phyloP scores from a whole-genome alignment of 2,329 filamentous ascomycete genomes.

The Hymenoscyphus albidus region DNA sequence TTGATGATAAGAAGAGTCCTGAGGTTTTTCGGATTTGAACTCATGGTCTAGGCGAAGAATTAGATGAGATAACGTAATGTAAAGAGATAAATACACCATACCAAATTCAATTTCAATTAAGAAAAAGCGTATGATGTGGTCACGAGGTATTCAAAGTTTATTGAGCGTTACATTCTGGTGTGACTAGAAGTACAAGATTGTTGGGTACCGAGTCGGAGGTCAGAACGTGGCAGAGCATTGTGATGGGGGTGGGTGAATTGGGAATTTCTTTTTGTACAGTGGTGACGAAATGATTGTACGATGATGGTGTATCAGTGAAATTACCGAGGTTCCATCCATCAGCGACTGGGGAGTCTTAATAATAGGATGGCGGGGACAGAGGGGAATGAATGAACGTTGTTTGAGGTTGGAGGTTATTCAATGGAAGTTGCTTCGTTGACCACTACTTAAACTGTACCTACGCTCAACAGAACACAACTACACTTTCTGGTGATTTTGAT shows the following conservation, averaged over 20 bases:
- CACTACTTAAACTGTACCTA: not conserved
- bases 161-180: not conserved
- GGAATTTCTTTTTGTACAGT: not conserved
- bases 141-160: not conserved
- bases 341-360: too few species aligned
- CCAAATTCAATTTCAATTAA: not conserved
- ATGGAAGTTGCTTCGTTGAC: too few species aligned
- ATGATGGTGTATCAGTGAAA: not conserved
- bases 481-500: not conserved
- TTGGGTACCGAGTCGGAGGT: not conserved
- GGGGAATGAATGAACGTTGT: too few species aligned
- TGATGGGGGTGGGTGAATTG: not conserved
- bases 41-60: too few species aligned
- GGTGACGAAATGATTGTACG: not conserved
- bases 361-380: too few species aligned
- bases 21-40: not conserved
- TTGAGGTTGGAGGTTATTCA: too few species aligned
- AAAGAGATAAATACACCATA: constrained; percentile 2
- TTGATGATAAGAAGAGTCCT: constrained; percentile 23
- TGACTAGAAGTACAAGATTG: not conserved
- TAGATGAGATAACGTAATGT: constrained; percentile 10
- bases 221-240: not conserved
- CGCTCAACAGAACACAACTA: not conserved
- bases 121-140: not conserved
- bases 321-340: too few species aligned